These are phyloP conservation scores for Colletotrichum sp. DNA, from an alignment of 2,329 filamentous ascomycete species.

Conservation along the genomic window DNA sequence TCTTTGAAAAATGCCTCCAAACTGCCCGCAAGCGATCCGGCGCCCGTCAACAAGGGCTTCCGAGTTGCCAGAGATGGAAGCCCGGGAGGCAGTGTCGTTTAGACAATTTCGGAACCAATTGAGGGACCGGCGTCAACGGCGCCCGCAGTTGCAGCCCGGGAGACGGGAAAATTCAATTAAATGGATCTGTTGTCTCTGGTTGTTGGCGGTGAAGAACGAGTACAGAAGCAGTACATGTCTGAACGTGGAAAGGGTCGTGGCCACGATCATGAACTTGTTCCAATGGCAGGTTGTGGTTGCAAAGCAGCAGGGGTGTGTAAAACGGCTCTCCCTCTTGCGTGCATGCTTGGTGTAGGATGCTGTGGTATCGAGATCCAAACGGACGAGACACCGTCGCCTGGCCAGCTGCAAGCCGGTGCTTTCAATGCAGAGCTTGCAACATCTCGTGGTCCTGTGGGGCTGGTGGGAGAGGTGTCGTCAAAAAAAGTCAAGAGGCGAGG, in stretches of 20 bases:
- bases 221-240: not conserved
- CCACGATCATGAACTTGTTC: not conserved
- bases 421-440: slow-evolving; percentile 18
- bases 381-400: slow-evolving; percentile 11
- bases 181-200: slow-evolving; percentile 6
- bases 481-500: not conserved
- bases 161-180: slow-evolving; percentile 13
- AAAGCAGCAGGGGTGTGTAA: slow-evolving; percentile 3
- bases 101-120: not conserved
- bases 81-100: not conserved
- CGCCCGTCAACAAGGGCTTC: not conserved
- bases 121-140: not conserved
- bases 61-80: slow-evolving; percentile 8
- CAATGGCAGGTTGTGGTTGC: slow-evolving; percentile 3
- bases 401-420: slow-evolving; percentile 11
- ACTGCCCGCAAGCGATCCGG: not conserved
- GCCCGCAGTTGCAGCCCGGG: slow-evolving; percentile 8
- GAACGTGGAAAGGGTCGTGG: not conserved
- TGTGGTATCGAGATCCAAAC: slow-evolving; percentile 19
- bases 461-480: not conserved
- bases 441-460: slow-evolving; percentile 19
- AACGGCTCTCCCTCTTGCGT: not conserved
- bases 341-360: slow-evolving; percentile 6
- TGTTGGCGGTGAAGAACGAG: slow-evolving; percentile 12
- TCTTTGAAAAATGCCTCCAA: not conserved